phyloP scores from a whole-genome alignment of 805 yeast genomes.

The Wickerhamomyces chaumierensis region DNA sequence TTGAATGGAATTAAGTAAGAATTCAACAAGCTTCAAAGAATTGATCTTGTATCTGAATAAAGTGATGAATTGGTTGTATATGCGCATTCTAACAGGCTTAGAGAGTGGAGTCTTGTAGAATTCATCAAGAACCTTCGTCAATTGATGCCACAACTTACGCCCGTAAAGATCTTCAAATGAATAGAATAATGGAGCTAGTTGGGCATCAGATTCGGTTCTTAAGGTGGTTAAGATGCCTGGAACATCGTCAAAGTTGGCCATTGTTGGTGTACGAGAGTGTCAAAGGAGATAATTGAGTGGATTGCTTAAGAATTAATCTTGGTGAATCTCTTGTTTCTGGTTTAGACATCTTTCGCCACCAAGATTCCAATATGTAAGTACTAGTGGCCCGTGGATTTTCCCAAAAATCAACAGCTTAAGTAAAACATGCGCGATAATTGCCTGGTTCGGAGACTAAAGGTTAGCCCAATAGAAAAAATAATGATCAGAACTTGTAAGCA shows the following conservation, averaged over 20 bases:
- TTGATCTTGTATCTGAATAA: slow-evolving; percentile 63
- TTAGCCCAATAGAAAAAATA: too few species aligned
- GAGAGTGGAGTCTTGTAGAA: slow-evolving; percentile 50
- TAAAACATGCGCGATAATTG: not conserved
- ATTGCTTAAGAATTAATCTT: too few species aligned
- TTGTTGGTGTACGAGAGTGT: not conserved
- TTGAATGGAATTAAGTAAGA: slow-evolving; percentile 46
- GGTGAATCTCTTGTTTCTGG: too few species aligned
- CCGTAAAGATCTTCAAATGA: slow-evolving; percentile 78
- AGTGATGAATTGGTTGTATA: slow-evolving; percentile 62
- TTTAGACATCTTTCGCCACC: too few species aligned
- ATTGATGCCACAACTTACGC: slow-evolving; percentile 90
- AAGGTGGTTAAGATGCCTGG: slow-evolving; percentile 28
- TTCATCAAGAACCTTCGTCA: slow-evolving; percentile 54
- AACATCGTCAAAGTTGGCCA: slow-evolving; percentile 8
- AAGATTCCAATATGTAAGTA: too few species aligned
- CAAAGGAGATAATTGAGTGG: too few species aligned
- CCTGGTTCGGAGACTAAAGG: not conserved
- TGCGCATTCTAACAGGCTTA: slow-evolving; percentile 43
- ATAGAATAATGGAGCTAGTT: slow-evolving; percentile 48
- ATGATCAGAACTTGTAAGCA: too few species aligned
- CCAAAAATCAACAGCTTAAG: not conserved
- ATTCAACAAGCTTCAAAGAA: slow-evolving; percentile 67
- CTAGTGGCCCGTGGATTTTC: too few species aligned
- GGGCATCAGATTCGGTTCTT: slow-evolving; percentile 56